Percentiles rank a stretch among this genome's conserved stretches.
Conservation (phyloP, 2,329 filamentous ascomycete genomes). For the Penicillium aurantiogriseum region DNA sequence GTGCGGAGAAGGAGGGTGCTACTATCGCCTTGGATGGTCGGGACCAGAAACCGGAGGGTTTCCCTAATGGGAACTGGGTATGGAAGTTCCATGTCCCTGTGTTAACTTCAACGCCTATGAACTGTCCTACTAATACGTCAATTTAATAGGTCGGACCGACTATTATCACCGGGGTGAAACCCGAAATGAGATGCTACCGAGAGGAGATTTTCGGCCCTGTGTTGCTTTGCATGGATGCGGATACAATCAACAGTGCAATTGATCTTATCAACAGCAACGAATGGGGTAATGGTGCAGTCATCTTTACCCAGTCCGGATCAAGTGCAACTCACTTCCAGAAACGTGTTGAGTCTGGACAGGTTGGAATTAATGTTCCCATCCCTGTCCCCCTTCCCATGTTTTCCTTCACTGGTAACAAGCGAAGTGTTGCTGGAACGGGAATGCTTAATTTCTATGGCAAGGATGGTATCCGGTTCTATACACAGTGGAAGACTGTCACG, state of each 20-base stretch:
- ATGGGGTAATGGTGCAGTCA: constrained; percentile 62
- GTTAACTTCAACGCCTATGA: neutral
- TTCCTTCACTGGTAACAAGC: constrained; percentile 69
- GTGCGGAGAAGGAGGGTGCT: constrained; percentile 59
- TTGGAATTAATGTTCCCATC: constrained; percentile 64
- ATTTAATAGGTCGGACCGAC: constrained; percentile 43
- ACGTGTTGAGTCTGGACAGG: constrained; percentile 61
- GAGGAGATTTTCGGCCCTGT: constrained; percentile 65
- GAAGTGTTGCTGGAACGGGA: constrained; percentile 81
- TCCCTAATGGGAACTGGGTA: constrained; percentile 6
- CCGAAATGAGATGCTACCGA: constrained; percentile 61
- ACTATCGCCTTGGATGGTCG: constrained; percentile 55
- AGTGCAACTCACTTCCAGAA: constrained; percentile 60
- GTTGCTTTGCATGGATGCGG: constrained; percentile 57
- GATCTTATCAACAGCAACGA: constrained; percentile 61
- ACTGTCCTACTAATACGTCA: neutral
- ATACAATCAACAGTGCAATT: constrained; percentile 59
- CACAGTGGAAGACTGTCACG: constrained; percentile 4
- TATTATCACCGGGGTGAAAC: constrained; percentile 60
- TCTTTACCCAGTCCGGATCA: constrained; percentile 60
- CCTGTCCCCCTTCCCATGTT: constrained; percentile 60
- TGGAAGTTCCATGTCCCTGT: neutral
- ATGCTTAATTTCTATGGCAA: constrained; percentile 41
- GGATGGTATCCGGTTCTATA: constrained; percentile 2
- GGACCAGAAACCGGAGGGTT: neutral